Base-by-base conservation (phyloP, 768 basidiomycete species). In the Pleurotus ostreatus region DNA sequence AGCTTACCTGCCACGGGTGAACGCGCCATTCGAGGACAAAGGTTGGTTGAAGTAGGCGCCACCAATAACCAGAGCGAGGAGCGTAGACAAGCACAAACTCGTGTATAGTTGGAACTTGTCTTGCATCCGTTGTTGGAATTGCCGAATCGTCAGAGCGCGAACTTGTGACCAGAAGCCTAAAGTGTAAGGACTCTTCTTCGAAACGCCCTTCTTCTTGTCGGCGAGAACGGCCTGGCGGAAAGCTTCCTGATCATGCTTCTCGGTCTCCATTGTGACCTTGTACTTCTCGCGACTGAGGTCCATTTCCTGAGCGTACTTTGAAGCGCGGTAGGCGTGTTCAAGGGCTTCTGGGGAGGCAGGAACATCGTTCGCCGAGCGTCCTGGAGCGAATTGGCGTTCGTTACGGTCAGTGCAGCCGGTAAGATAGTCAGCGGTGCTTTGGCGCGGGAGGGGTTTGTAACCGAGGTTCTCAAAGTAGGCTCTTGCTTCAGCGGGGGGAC, bases 371-470 rank as follows among this genome's bases (percentile, higher is more conserved):
- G 73, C 76, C 8, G 84, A 82, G 20, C 77, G 79, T 4, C 86
- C 89, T 2, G 79, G 71, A 0, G 84, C 81, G 61, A 89, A 87
- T 65, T 85, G 87, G 22, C 93, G 88, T 72, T 96, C 92, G 62
- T 93, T 91, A 0, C 85, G 81, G 63, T 92, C 90, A 2, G 94
- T 89, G 69, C 86, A 88, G 5, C 87, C 87, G 18, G 89, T 90
- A 18, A 94, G 78, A 68, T 89, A 94, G 66, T 94, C 92, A 8
- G 92, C 84, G 12, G 89, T 90, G 61, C 84, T 91, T 69, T 94
- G 92, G 39, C 92, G 85, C 55, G 89, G 87, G 22, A 89, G 82
- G 16, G 88, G 59, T 38, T 81, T 80, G 70, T 84, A 92, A 15
- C 92, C 91, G 43, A 92, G 72, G 26, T 70, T 68, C 61, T 89